Base-by-base conservation (phyloP, 1,139 yeast genomes). In the Tardiomyces blankii region DNA sequence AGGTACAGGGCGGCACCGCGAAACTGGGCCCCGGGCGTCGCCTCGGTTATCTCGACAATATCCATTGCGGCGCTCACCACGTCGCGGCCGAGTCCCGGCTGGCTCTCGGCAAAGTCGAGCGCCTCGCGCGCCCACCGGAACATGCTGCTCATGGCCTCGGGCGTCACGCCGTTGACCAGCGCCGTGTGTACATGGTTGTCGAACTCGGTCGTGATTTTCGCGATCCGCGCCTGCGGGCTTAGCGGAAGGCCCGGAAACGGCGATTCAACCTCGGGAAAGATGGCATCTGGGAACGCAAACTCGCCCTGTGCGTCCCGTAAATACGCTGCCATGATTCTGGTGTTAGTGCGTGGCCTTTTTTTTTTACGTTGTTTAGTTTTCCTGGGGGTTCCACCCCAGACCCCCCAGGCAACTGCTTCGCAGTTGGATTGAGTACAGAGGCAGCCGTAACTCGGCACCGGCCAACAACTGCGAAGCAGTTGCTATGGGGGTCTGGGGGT, bases 101-200 rank as follows among this genome's bases (percentile, higher is more conserved):
- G 61, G 41, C 50, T 47, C 44, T 58, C 62, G 3, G 62, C 56
- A 43, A 60, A 61, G 42, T 61, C 65, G 40, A 60, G 49, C 23
- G 56, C 54, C 41, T 57, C 62, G n/a, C 64, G 57, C 2, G 68
- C 65, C 68, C 68, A 64, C 41, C 55, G 51, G 48, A 62, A 59
- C 28, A 46, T 25, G 11, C 28, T 23, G n/a, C 23, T 27, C 19
- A 25, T 18, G 19, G 41, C 45, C 3, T 44, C 48, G 32, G 46
- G 30, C 42, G 32, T 44, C 2, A 44, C 42, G 14, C 48, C 48
- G 9, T 14, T 12, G 35, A 30, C 35, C 9, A 30, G 35, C 11
- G 16, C 35, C 9, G 35, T 13, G 16, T 30, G 35, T 4, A 30
- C 35, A 30, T 30, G 35, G 16, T 30, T 14, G 27, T 46, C 52